These are phyloP conservation scores for Eucalyptus marginata DNA, from an alignment of 345 rosid species.

Conservation along the genomic window DNA sequence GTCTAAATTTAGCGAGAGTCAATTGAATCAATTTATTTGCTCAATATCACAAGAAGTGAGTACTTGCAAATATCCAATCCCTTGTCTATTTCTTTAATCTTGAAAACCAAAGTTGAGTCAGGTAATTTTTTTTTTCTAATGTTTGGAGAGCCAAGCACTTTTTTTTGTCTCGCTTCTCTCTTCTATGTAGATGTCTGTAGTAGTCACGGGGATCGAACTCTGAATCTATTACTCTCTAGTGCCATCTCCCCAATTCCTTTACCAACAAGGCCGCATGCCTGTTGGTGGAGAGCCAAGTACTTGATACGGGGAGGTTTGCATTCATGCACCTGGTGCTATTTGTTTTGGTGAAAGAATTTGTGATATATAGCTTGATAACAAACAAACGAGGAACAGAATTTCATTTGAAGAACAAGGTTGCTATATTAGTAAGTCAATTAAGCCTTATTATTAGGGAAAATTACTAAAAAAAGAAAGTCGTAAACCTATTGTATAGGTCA, in stretches of 20 bases:
- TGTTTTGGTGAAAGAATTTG: background rate
- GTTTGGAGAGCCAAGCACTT: background rate
- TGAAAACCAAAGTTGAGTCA: background rate
- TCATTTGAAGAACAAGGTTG: background rate
- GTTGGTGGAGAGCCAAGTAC: background rate
- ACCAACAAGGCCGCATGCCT: background rate
- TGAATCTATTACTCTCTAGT: background rate
- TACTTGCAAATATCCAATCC: background rate
- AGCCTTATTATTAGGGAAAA: background rate
- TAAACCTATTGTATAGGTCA: too few species aligned
- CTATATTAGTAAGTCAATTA: background rate
- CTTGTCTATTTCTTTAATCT: background rate
- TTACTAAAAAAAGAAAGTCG: background rate
- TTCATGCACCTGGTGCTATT: background rate
- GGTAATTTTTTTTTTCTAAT: too few species aligned
- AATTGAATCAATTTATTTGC: background rate
- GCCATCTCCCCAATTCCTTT: background rate
- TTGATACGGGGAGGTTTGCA: background rate
- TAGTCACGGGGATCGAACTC: background rate
- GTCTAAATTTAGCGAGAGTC: background rate
- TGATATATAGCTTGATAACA: background rate
- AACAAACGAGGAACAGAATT: too few species aligned
- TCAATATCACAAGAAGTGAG: accelerated
- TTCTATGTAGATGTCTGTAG: too few species aligned
- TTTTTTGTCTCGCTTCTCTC: too few species aligned